Percentiles rank a stretch among this genome's conserved stretches.
Evolutionary conservation across 2,329 filamentous ascomycete genomes (phyloP).

Genomic region (Sporothrix variecibatus): DNA sequence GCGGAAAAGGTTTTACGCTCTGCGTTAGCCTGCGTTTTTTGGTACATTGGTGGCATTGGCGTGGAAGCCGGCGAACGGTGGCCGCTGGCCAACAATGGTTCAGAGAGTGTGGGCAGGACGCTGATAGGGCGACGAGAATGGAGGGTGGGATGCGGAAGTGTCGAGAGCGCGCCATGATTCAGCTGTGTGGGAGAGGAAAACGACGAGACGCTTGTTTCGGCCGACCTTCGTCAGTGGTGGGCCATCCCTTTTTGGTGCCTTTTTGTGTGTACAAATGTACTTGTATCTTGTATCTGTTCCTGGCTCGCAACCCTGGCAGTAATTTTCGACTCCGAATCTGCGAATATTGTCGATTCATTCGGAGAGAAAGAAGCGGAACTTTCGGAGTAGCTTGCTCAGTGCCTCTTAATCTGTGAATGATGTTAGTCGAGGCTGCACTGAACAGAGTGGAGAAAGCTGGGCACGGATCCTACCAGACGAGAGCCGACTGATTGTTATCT

Average conservation of each 20-base stretch:
- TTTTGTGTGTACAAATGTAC: background rate
- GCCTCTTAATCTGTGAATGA: too few relatives aligned
- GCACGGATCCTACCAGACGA: too few relatives aligned
- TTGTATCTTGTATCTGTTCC: background rate
- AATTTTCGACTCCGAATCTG: too few relatives aligned
- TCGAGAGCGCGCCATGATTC: slow-evolving; percentile 4
- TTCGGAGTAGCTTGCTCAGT: background rate
- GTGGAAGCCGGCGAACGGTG: background rate
- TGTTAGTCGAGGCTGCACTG: too few relatives aligned
- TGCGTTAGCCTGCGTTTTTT: background rate
- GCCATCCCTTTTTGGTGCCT: background rate
- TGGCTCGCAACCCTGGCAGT: background rate
- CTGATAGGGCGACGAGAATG: background rate
- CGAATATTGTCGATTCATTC: too few relatives aligned
- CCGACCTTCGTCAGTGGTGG: background rate
- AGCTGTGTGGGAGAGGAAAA: slow-evolving; percentile 5
- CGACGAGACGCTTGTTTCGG: background rate
- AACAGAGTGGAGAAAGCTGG: too few relatives aligned
- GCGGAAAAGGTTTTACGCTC: slow-evolving; percentile 24
- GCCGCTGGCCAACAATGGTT: background rate
- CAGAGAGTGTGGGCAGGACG: slow-evolving; percentile 6
- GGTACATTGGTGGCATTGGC: background rate
- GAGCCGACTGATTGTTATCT: too few relatives aligned
- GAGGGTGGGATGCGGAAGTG: background rate
- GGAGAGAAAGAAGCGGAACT: too few relatives aligned